Evolutionary conservation across 192 early-diverging fungal species (phyloP), one percentile per base, ranked within the genome.

Genomic region (Martensiomyces pterosporus): DNA sequence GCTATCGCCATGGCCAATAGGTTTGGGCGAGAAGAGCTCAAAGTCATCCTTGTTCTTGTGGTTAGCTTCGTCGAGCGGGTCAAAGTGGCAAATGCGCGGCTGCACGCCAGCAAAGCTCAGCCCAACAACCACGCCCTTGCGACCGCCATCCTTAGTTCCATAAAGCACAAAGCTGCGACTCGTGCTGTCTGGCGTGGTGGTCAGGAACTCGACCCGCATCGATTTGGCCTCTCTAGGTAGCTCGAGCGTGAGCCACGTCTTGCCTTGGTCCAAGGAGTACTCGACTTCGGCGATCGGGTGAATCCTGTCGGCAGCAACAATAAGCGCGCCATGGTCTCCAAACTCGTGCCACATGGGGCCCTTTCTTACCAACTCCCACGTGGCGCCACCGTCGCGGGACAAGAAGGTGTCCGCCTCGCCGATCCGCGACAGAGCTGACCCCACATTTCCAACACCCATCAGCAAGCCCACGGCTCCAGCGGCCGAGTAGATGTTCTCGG

Each of bases 371-470:
- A 89, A 82, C 0, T 26, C 75, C 96, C 96, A 99, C 0, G 82
- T 80, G 9, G 72, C 77, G 8, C 96, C 96, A 32, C 86, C 96
- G 49, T 99, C 90, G 1, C 80, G 60, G 2, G 91, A 92, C 57
- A 99, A 47, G 67, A 90, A 99, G 12, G 85, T 90, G 74, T 88
- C 79, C 17, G 86, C 82, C 19, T 90, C 79, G 14, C 70, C 79
- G 49, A 90, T 85, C 7, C 69, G 60, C 3, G 60, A 57, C 24
- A 99, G 60, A 15, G 57, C 56, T 0, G 50, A 24, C 10, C 94
- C 96, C 9, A 99, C 91, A 56, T 88, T 97, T 16, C 96, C 96
- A 3, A 95, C 89, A 9, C 89, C 96, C 56, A 97, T 81, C 57
- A 90, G 82, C 49, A 97, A 62, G 4, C 94, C 94, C 1, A 85